Evolutionary conservation across 257 asterid genomes (phyloP), one percentile per base, ranked within the genome.

Genomic region (Przewalskia tangutica): DNA sequence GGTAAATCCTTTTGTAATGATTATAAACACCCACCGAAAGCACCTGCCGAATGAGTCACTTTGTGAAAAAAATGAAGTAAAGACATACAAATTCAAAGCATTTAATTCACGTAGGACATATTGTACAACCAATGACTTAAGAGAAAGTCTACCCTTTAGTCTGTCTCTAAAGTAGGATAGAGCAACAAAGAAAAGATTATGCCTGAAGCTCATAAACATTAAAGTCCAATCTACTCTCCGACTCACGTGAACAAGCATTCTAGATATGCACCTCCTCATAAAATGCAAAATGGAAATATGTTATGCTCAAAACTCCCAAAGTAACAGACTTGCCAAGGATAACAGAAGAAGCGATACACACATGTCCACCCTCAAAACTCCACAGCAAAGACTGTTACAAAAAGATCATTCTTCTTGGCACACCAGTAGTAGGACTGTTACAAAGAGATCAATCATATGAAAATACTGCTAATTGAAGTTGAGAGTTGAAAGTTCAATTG

Each of bases 21-120:
- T 94, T 94, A 90, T 94, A 87, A 80, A 93, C 97, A 81, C 97
- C 97, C 81, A 94, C 98, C 8, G 97, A 91, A 79, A 94, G 93
- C 87, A 94, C 97, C 98, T 94, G 93, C 83, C 81, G 76, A 66
- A 86, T 82, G 81, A 84, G 48, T 50, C 46, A 65, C 48, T 73
- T 66, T 2, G 62, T 73, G 36, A 48, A 73, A 20, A 23, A 68
- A 36, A 50, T 12, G 44, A 71, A 3, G 12, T 4, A 70, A 18
- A 18, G 56, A 44, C 38, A 20, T 12, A 44, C 56, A 70, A 67
- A 12, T 70, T 70, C 0, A 20, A 48, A 27, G 20, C 79, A 71
- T 73, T 12, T 48, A 73, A 20, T 18, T 12, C 38, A 71, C 2
- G 60, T 73, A 36, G 7, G 18, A 73, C 79, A 50, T 75, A 75